Conservation (phyloP, 495 filamentous ascomycete genomes). For the Penicillium mononematosum region DNA sequence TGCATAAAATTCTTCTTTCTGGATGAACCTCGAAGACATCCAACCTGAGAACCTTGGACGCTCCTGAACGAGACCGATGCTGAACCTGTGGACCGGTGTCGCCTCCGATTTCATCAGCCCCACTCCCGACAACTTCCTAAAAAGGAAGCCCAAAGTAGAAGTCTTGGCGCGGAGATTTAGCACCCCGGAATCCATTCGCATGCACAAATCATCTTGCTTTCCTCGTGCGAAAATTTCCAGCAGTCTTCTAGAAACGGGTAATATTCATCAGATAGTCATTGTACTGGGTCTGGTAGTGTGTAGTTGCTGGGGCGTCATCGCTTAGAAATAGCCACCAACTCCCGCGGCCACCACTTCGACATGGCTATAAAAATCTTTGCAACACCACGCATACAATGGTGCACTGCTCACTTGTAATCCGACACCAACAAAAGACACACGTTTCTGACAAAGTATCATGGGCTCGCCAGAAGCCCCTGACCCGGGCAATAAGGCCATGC, state of each 20-base stretch:
- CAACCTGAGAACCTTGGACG: background rate
- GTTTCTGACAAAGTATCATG: background rate
- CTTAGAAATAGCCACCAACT: constrained; percentile 7
- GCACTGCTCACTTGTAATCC: background rate
- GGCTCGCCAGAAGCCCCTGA: background rate
- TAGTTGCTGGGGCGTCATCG: constrained; percentile 4
- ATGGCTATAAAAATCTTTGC: background rate
- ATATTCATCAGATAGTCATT: constrained; percentile 1
- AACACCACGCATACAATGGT: background rate
- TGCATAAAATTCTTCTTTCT: background rate
- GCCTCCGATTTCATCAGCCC: constrained; percentile 6
- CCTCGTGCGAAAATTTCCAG: background rate
- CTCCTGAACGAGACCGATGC: background rate
- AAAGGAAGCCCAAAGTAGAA: constrained; percentile 17
- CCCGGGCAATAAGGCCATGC: constrained; percentile 3
- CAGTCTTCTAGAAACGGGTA: constrained; percentile 6
- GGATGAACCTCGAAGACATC: background rate
- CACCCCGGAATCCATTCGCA: background rate
- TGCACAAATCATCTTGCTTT: constrained; percentile 6
- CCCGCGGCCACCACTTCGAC: background rate
- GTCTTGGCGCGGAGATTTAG: constrained; percentile 15
- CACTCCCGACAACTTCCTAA: constrained; percentile 27
- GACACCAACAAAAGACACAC: background rate
- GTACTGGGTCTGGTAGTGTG: constrained; percentile 3
- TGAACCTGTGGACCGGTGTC: background rate